phyloP scores from a whole-genome alignment of 306 rosid species.

The Urtica urens region DNA sequence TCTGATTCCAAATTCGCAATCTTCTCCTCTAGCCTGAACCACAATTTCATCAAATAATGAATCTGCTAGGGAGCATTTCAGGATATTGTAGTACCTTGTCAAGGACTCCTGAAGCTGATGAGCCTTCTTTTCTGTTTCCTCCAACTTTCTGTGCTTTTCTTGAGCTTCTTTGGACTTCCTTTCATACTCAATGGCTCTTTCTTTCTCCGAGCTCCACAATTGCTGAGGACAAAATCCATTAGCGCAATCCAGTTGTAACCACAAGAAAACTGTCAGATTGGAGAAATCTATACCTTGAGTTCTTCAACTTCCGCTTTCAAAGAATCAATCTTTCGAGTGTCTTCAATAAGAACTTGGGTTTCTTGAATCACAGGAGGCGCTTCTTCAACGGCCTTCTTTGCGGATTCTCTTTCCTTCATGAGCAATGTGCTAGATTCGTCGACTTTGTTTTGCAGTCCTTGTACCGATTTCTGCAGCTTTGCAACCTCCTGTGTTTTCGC shows the following conservation, averaged over 20 bases:
- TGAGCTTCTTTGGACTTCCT: conserved; percentile 53
- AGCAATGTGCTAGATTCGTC: conserved; percentile 58
- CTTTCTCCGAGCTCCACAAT: conserved; percentile 43
- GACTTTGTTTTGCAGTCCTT: conserved; percentile 48
- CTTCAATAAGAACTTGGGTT: conserved; percentile 68
- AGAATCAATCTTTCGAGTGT: conserved; percentile 58
- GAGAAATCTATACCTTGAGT: conserved; percentile 38
- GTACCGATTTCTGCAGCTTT: conserved; percentile 59
- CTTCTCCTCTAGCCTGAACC: conserved; percentile 82
- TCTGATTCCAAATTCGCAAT: conserved; percentile 70
- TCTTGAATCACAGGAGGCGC: conserved; percentile 70
- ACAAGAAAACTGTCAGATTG: conserved; percentile 12
- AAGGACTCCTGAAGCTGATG: conserved; percentile 64
- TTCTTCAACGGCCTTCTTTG: conserved; percentile 53
- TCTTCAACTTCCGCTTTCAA: conserved; percentile 53
- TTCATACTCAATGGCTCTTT: conserved; percentile 45
- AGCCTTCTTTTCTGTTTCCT: conserved; percentile 63
- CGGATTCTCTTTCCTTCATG: conserved; percentile 52
- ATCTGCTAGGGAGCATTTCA: not conserved
- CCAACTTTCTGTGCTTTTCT: conserved; percentile 34
- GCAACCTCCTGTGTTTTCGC: conserved; percentile 67
- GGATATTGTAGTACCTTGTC: conserved; percentile 44
- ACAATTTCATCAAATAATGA: conserved; percentile 21
- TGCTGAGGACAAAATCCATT: conserved; percentile 28
- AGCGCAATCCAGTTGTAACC: conserved; percentile 12